A percentile compares a stretch with the other conserved stretches of the same genome.
Conservation (phyloP, 2,329 filamentous ascomycete genomes). For the Botrytis medusae region DNA sequence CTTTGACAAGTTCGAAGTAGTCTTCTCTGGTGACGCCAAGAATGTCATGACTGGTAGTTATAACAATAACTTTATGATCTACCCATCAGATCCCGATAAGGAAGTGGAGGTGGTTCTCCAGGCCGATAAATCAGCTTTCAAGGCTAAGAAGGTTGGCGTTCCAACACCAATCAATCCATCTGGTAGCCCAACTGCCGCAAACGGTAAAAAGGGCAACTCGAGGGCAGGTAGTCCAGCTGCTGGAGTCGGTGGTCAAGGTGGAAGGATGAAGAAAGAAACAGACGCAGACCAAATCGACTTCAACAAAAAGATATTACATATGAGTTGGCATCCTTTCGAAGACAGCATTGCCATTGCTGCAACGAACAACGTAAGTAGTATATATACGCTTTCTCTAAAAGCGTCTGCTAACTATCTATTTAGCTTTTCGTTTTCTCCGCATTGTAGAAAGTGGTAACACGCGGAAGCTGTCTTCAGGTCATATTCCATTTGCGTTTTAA, state of each 20-base stretch:
- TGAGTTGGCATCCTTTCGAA: conserved; percentile 99
- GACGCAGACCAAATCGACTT: conserved; percentile 99
- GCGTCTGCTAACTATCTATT: conserved; percentile 25
- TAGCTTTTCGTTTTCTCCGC: conserved; percentile 79
- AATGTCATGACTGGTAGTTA: conserved; percentile 99
- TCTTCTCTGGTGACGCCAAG: conserved; percentile 96
- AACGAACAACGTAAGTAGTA: conserved; percentile 87
- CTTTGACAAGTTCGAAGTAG: conserved; percentile 99
- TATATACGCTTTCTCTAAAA: background rate
- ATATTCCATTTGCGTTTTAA: conserved; percentile 39
- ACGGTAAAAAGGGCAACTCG: conserved; percentile 83
- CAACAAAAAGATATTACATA: conserved; percentile 99
- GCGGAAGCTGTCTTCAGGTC: conserved; percentile 36
- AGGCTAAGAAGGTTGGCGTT: conserved; percentile 98
- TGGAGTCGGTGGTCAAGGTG: conserved; percentile 71
- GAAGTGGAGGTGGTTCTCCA: conserved; percentile 97
- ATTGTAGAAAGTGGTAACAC: conserved; percentile 51
- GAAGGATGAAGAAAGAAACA: conserved; percentile 97
- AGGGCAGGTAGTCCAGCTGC: conserved; percentile 84
- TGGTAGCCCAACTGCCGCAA: conserved; percentile 67
- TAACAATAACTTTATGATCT: conserved; percentile 99
- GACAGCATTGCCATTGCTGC: conserved; percentile 99
- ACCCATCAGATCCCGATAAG: conserved; percentile 91
- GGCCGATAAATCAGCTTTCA: conserved; percentile 98
- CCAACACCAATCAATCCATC: conserved; percentile 92